Conservation (phyloP, 2,329 filamentous ascomycete species). For the Penicillium sp. region DNA sequence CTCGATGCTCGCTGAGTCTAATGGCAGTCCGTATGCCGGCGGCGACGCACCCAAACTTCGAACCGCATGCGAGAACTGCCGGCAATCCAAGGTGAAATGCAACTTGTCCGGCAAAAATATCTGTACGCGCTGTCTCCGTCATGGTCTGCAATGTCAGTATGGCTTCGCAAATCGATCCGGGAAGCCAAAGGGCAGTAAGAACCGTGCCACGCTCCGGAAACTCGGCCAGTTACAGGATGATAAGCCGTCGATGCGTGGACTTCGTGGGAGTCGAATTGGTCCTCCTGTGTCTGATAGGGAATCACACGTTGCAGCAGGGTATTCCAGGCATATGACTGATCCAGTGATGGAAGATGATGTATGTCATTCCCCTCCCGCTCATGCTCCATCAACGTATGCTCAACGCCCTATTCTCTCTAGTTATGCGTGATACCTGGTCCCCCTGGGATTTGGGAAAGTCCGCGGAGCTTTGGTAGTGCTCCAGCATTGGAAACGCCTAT, state of each 20-base stretch:
- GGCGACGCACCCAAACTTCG: slow-evolving; percentile 37
- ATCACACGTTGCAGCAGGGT: slow-evolving; percentile 3
- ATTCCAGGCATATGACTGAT: slow-evolving; percentile 12
- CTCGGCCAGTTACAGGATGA: slow-evolving; percentile 37
- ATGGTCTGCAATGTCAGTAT: slow-evolving; percentile 39
- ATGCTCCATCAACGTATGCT: background rate
- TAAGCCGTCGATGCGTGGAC: slow-evolving; percentile 22
- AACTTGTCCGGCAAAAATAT: slow-evolving; percentile 36
- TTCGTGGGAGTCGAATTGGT: slow-evolving; percentile 16
- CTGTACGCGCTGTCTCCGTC: slow-evolving; percentile 40
- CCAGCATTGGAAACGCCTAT: slow-evolving; percentile 20
- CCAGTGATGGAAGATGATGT: slow-evolving; percentile 21
- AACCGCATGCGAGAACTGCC: slow-evolving; percentile 40
- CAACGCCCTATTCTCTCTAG: slow-evolving; percentile 6
- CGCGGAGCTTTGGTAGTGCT: slow-evolving; percentile 21
- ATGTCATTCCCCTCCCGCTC: background rate
- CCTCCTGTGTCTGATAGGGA: slow-evolving; percentile 15
- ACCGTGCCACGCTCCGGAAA: slow-evolving; percentile 38
- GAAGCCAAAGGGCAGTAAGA: slow-evolving; percentile 42
- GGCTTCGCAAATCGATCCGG: slow-evolving; percentile 40
- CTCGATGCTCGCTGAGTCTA: slow-evolving; percentile 31
- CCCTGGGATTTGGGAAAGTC: slow-evolving; percentile 28
- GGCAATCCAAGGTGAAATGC: slow-evolving; percentile 43
- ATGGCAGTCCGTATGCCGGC: slow-evolving; percentile 21
- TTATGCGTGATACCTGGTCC: slow-evolving; percentile 19